Conservation (phyloP, 1,284 basidiomycete species). For the Leucoagaricus sp. region DNA sequence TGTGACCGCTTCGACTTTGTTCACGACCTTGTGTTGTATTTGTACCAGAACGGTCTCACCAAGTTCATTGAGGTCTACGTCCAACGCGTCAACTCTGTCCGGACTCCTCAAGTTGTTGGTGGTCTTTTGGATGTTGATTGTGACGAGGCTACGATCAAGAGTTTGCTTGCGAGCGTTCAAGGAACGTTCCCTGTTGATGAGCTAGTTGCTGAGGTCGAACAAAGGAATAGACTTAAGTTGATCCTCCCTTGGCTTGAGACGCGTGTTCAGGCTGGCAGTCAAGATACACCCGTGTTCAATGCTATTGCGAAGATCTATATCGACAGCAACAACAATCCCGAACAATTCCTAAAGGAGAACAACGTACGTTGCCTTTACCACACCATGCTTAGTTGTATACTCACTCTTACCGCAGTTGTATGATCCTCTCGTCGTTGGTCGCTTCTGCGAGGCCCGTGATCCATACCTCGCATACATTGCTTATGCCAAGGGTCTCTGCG, state of each 20-base stretch:
- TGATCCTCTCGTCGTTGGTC: slow-evolving; percentile 95
- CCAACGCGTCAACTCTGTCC: slow-evolving; percentile 95
- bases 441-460: slow-evolving; percentile 99
- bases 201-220: slow-evolving; percentile 96
- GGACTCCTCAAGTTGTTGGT: slow-evolving; percentile 98
- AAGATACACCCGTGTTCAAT: slow-evolving; percentile 94
- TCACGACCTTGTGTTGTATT: slow-evolving; percentile 97
- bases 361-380: slow-evolving; percentile 58
- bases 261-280: slow-evolving; percentile 89
- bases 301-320: slow-evolving; percentile 99
- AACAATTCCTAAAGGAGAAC: slow-evolving; percentile 98
- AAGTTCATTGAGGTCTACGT: slow-evolving; percentile 99
- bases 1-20: slow-evolving; percentile 99
- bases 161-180: slow-evolving; percentile 89
- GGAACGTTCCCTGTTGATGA: slow-evolving; percentile 99
- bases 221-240: slow-evolving; percentile 94
- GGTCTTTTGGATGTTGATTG: slow-evolving; percentile 98
- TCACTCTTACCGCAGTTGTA: slow-evolving; percentile 63
- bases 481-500: slow-evolving; percentile 99
- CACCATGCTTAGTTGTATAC: neutral
- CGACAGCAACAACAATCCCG: slow-evolving; percentile 98
- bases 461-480: slow-evolving; percentile 99
- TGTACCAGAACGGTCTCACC: slow-evolving; percentile 96
- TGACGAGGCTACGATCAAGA: slow-evolving; percentile 96
- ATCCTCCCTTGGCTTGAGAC: slow-evolving; percentile 97